These are phyloP conservation scores for Talaromyces ruber DNA, from an alignment of 495 filamentous ascomycete species.

Conservation along the genomic window DNA sequence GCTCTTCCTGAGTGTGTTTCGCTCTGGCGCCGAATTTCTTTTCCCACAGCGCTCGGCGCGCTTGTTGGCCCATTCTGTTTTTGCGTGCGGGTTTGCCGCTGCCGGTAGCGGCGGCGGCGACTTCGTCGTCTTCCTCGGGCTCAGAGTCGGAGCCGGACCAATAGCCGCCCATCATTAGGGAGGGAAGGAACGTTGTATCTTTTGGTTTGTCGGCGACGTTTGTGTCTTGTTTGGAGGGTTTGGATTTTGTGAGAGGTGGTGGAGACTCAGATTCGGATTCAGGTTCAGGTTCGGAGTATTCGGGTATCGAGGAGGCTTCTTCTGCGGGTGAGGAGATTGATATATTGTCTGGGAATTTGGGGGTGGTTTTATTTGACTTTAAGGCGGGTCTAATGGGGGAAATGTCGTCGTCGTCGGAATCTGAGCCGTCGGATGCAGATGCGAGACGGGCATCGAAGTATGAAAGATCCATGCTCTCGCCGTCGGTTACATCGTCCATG, in stretches of 20 bases:
- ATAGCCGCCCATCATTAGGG: slow-evolving; percentile 79
- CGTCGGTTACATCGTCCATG: slow-evolving; percentile 25
- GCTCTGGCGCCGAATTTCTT: slow-evolving; percentile 78
- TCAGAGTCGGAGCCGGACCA: slow-evolving; percentile 79
- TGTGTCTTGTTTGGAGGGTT: slow-evolving; percentile 13
- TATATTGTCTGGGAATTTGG: slow-evolving; percentile 14
- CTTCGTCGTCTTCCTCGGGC: slow-evolving; percentile 27
- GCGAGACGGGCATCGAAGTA: slow-evolving; percentile 48
- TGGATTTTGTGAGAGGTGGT: slow-evolving; percentile 9
- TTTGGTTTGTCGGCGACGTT: slow-evolving; percentile 28
- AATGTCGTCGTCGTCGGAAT: slow-evolving; percentile 35
- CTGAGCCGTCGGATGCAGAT: slow-evolving; percentile 35
- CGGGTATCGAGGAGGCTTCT: slow-evolving; percentile 1
- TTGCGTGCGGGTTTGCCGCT: slow-evolving; percentile 40
- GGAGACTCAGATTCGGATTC: slow-evolving; percentile 19
- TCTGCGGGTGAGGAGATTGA: slow-evolving; percentile 30
- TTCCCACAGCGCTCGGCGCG: slow-evolving; percentile 78
- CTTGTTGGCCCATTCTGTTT: slow-evolving; percentile 85
- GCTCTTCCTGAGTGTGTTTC: slow-evolving; percentile 54
- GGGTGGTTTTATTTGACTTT: slow-evolving; percentile 5
- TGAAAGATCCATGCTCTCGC: slow-evolving; percentile 31
- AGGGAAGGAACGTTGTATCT: slow-evolving; percentile 78
- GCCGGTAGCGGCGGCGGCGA: slow-evolving; percentile 4
- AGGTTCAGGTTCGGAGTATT: slow-evolving; percentile 9
- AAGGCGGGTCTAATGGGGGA: slow-evolving; percentile 11